Conservation (phyloP, 2,329 filamentous ascomycete genomes). For the Celoporthe dispersa region DNA sequence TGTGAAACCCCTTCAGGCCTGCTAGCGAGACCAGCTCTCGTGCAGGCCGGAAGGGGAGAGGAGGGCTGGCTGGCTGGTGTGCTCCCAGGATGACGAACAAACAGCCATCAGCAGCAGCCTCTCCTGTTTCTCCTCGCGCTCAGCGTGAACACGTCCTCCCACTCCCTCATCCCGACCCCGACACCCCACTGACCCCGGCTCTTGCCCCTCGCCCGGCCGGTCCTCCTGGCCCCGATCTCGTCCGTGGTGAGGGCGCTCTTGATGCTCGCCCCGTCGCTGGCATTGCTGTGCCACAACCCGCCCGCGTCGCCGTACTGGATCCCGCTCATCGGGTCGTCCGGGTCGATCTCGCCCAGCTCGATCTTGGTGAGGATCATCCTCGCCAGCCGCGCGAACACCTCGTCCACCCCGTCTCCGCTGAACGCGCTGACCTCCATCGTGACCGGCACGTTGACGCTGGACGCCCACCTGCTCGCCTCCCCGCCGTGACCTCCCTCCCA, state of each 20-base stretch:
- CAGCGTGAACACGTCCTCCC: slow-evolving; percentile 79
- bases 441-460: slow-evolving; percentile 77
- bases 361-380: slow-evolving; percentile 97
- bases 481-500: slow-evolving; percentile 75
- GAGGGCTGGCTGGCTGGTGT: background rate
- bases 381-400: slow-evolving; percentile 85
- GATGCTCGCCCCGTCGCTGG: slow-evolving; percentile 71
- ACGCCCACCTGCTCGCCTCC: slow-evolving; percentile 86
- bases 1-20: background rate
- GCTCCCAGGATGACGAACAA: background rate
- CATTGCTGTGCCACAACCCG: slow-evolving; percentile 64
- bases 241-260: slow-evolving; percentile 70
- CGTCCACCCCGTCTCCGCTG: slow-evolving; percentile 87
- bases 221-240: slow-evolving; percentile 53
- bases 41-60: background rate
- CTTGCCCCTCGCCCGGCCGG: slow-evolving; percentile 46
- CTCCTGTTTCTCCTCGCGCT: slow-evolving; percentile 61
- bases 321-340: slow-evolving; percentile 92
- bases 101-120: slow-evolving; percentile 55
- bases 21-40: background rate
- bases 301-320: slow-evolving; percentile 92
- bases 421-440: slow-evolving; percentile 88
- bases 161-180: slow-evolving; percentile 64
- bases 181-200: slow-evolving; percentile 54
- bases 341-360: slow-evolving; percentile 95